Conservation (phyloP, 331 rosid genomes). For the Malus hybrid region DNA sequence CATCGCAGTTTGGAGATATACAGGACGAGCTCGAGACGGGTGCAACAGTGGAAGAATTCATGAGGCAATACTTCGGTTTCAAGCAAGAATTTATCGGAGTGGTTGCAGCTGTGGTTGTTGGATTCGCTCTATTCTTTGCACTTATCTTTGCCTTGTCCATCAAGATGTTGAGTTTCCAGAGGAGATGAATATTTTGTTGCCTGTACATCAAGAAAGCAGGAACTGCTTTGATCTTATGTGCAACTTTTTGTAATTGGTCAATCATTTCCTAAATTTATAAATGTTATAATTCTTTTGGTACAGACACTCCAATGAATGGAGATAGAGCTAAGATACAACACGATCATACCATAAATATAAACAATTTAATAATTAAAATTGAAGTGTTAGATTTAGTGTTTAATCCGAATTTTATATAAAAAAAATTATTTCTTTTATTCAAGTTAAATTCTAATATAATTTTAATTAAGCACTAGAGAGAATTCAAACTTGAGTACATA, state of each 20-base stretch:
- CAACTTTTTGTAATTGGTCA: neutral
- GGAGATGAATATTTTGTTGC: neutral
- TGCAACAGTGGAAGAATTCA: slow-evolving; percentile 27
- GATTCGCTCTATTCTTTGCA: slow-evolving; percentile 23
- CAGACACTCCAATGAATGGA: too few species aligned
- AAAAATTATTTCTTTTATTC: neutral
- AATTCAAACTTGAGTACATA: too few species aligned
- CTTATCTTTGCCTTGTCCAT: slow-evolving; percentile 19
- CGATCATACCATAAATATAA: neutral
- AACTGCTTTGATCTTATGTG: neutral
- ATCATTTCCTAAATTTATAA: neutral
- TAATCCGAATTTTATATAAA: neutral
- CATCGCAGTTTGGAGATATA: slow-evolving; percentile 43
- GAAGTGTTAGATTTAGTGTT: neutral
- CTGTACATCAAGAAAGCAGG: neutral
- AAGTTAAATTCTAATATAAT: neutral
- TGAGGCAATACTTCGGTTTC: slow-evolving; percentile 34
- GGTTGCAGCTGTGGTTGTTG: slow-evolving; percentile 28
- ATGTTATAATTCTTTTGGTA: neutral
- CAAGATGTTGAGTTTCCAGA: slow-evolving; percentile 32
- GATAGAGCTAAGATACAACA: too few species aligned
- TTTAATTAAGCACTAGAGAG: too few species aligned
- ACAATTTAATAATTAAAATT: neutral
- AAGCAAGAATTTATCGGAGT: slow-evolving; percentile 24
- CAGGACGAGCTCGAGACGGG: neutral